Percentiles rank a stretch among this genome's conserved stretches.
phyloP scores from a whole-genome alignment of 202 grass and related monocot species.

The Musa balbisiana region DNA sequence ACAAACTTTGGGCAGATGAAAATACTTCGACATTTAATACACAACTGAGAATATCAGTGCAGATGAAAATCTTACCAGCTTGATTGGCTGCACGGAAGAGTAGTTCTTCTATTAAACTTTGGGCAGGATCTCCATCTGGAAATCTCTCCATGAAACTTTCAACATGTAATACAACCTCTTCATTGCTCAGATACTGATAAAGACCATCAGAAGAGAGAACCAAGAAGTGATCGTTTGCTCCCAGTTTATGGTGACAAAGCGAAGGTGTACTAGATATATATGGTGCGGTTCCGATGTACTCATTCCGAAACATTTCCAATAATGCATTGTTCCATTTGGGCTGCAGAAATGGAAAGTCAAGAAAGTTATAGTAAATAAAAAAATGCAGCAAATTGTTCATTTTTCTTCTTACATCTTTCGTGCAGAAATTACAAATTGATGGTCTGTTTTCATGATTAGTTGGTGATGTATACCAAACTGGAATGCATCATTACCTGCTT shows the following conservation, averaged over 20 bases:
- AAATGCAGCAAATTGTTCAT: background rate
- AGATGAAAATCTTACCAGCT: slow-evolving; percentile 58
- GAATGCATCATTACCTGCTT: slow-evolving; percentile 54
- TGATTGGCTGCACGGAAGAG: slow-evolving; percentile 79
- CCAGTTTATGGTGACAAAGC: slow-evolving; percentile 68
- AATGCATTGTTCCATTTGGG: slow-evolving; percentile 69
- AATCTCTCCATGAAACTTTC: slow-evolving; percentile 88
- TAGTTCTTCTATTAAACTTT: slow-evolving; percentile 94
- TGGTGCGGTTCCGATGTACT: slow-evolving; percentile 58
- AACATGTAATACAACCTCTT: slow-evolving; percentile 88
- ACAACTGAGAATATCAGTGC: slow-evolving; percentile 2
- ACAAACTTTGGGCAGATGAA: no score
- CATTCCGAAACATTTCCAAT: slow-evolving; percentile 87
- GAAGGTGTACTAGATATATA: slow-evolving; percentile 81
- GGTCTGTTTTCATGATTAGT: no score
- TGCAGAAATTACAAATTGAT: no score
- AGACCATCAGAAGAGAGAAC: slow-evolving; percentile 92
- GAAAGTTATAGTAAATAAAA: background rate
- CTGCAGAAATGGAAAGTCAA: slow-evolving; percentile 19
- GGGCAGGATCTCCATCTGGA: slow-evolving; percentile 87
- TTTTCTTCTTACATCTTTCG: background rate
- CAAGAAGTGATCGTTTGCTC: slow-evolving; percentile 63
- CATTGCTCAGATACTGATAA: slow-evolving; percentile 88
- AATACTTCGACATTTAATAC: background rate
- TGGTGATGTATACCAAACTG: background rate